These are phyloP conservation scores for Handroanthus guayacan DNA, from an alignment of 257 asterid species.

Conservation along the genomic window DNA sequence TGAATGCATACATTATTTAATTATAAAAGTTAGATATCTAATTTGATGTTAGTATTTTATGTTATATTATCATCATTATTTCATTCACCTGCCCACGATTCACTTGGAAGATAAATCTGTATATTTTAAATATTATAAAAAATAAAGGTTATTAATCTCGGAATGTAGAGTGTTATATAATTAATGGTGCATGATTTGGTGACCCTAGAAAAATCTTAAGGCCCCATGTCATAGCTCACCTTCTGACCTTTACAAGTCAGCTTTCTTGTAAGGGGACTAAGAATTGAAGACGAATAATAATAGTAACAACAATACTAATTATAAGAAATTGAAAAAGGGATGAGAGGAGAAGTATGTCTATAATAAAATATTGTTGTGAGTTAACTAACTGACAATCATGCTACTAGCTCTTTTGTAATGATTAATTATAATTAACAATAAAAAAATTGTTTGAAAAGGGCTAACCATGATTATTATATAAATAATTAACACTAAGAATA, in stretches of 20 bases:
- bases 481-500: not conserved
- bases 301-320: not conserved
- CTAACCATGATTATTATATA: not conserved
- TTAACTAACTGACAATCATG: slow-evolving; percentile 34
- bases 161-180: not conserved
- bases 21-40: too few relatives aligned
- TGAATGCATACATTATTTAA: too few relatives aligned
- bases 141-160: too few relatives aligned
- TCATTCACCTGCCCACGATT: too few relatives aligned
- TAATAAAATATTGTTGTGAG: not conserved
- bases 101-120: too few relatives aligned
- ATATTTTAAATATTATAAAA: too few relatives aligned
- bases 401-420: not conserved
- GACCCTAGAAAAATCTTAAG: not conserved
- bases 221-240: slow-evolving; percentile 9
- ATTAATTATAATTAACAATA: not conserved
- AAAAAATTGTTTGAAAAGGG: not conserved
- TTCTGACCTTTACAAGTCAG: not conserved
- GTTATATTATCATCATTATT: too few relatives aligned
- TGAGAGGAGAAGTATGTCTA: not conserved
- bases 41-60: too few relatives aligned
- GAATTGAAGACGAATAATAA: not conserved
- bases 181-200: not conserved
- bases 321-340: not conserved
- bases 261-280: not conserved